Evolutionary conservation across 176 grass and related monocot genomes (phyloP).

Genomic region (Eremochloa ophiuroides): DNA sequence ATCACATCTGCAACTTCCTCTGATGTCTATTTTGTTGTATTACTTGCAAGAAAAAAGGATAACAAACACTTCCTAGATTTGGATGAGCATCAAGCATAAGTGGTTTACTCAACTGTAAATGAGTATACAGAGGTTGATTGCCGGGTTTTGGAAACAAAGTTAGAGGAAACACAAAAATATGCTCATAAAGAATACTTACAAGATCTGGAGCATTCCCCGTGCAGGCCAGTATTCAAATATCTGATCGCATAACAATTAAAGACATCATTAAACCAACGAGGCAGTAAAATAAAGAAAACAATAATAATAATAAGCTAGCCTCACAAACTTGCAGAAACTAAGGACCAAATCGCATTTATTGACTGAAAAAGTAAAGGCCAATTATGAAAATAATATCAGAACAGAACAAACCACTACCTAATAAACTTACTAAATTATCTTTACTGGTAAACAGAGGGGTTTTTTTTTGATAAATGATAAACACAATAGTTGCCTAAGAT

Average conservation of each 20-base stretch:
- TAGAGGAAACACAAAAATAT: not conserved
- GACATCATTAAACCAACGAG: not conserved
- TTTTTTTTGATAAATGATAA: not conserved
- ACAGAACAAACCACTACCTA: not conserved
- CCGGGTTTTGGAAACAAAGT: not conserved
- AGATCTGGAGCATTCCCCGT: constrained; percentile 94
- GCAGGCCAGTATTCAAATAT: constrained; percentile 83
- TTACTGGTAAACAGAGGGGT: not conserved
- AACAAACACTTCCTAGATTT: not conserved
- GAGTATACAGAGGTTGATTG: not conserved
- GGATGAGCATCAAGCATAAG: not conserved
- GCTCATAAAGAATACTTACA: constrained; percentile 49
- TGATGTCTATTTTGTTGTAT: not conserved
- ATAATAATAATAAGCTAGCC: not conserved
- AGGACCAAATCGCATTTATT: not conserved
- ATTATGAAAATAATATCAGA: not conserved
- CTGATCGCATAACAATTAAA: constrained; percentile 25
- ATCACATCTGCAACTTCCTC: not conserved
- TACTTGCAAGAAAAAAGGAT: not conserved
- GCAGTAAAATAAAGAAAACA: not conserved
- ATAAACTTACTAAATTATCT: not conserved
- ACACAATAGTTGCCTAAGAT: not conserved
- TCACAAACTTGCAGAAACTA: not conserved
- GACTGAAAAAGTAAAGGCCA: not conserved
- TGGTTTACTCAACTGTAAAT: not conserved